Evolutionary conservation across 2,329 filamentous ascomycete species (phyloP).

Genomic region (Aureobasidium sp.): DNA sequence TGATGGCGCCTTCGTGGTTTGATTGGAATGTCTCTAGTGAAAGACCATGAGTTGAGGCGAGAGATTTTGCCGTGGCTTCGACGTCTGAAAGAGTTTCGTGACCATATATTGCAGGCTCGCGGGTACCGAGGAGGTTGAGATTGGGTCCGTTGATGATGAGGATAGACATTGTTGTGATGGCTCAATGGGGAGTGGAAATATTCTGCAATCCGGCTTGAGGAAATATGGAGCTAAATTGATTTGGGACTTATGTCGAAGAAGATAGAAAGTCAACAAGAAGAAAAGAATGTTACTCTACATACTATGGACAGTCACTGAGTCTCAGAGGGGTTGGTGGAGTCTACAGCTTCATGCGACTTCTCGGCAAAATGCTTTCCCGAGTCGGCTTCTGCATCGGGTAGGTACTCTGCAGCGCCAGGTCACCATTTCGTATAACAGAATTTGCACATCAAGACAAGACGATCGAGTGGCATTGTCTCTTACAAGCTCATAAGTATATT

Average conservation of each 20-base stretch:
- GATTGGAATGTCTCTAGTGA: slow-evolving; percentile 58
- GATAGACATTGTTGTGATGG: slow-evolving; percentile 32
- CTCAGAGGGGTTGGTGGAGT: background rate
- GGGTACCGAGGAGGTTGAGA: slow-evolving; percentile 67
- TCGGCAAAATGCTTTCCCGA: background rate
- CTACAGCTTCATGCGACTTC: background rate
- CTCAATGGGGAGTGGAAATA: too few species aligned
- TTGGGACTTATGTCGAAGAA: background rate
- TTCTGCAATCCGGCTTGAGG: background rate
- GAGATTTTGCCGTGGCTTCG: slow-evolving; percentile 38
- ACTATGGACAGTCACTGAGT: background rate
- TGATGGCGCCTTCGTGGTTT: slow-evolving; percentile 67
- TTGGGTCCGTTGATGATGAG: slow-evolving; percentile 77
- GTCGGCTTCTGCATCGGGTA: background rate
- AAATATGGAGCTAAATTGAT: background rate
- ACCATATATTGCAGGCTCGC: slow-evolving; percentile 68
- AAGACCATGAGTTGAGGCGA: slow-evolving; percentile 42
- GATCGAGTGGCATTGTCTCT: too few species aligned
- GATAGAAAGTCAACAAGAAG: too few species aligned
- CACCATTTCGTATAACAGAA: too few species aligned
- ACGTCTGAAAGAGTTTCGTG: slow-evolving; percentile 57
- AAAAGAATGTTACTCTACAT: background rate
- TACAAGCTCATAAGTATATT: too few species aligned
- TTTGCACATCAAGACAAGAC: too few species aligned
- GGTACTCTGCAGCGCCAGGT: background rate